A percentile compares a stretch with the other conserved stretches of the same genome.
Evolutionary conservation across 768 basidiomycete species (phyloP).

Genomic region (Cystofilobasidium bisporidii): DNA sequence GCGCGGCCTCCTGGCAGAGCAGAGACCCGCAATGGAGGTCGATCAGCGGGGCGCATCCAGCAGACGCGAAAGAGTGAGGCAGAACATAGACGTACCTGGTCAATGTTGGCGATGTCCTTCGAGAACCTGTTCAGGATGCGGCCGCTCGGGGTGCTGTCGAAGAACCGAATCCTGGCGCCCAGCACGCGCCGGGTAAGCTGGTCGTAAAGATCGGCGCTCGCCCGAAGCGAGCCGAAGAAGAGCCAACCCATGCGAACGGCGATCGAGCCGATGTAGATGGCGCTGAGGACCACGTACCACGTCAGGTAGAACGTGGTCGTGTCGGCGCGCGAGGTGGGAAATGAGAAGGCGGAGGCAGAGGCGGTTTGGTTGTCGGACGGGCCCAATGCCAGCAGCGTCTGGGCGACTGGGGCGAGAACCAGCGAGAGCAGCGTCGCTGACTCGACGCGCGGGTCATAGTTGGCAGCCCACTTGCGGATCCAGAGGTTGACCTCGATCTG

Average conservation of each 20-base stretch:
- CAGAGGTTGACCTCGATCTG: conserved; percentile 38
- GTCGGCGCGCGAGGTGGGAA: conserved; percentile 4
- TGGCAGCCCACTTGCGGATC: conserved; percentile 38
- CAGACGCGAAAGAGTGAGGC: too few species aligned
- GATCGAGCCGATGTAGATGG: conserved; percentile 34
- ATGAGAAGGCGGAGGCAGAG: not conserved
- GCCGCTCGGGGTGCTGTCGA: conserved; percentile 22
- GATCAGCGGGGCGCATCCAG: too few species aligned
- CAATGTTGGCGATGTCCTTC: not conserved
- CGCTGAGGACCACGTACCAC: conserved; percentile 34
- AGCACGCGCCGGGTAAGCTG: conserved; percentile 36
- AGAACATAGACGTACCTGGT: not conserved
- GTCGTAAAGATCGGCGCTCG: conserved; percentile 36
- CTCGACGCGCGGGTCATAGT: conserved; percentile 4
- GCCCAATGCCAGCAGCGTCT: not conserved
- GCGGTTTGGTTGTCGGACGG: conserved; percentile 8
- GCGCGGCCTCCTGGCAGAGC: conserved; percentile 14
- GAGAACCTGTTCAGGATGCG: conserved; percentile 24
- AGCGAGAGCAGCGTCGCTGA: not conserved
- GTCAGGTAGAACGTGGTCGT: conserved; percentile 35
- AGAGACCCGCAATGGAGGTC: too few species aligned
- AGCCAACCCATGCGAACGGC: conserved; percentile 33
- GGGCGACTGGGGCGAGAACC: conserved; percentile 13
- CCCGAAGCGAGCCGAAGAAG: conserved; percentile 35
- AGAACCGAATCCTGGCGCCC: conserved; percentile 38